phyloP scores from a whole-genome alignment of 805 yeast species.

The Myxozyma sirexii region DNA sequence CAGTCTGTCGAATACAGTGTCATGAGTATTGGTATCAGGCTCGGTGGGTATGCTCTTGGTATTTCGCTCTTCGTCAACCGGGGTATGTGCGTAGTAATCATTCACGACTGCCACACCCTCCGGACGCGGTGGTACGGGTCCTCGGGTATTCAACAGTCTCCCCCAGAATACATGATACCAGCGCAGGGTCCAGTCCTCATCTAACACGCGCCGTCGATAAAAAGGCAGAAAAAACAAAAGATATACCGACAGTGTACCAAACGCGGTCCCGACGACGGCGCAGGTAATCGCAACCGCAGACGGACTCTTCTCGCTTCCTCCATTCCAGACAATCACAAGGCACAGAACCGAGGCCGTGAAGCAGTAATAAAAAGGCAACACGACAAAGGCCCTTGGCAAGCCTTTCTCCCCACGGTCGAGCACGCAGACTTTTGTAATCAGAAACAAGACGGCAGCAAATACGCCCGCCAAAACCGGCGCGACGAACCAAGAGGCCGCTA shows the following conservation, averaged over 20 bases:
- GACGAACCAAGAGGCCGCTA: slow-evolving; percentile 77
- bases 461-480: slow-evolving; percentile 72
- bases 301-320: slow-evolving; percentile 60
- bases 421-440: slow-evolving; percentile 60
- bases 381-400: slow-evolving; percentile 56
- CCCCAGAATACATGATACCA: slow-evolving; percentile 61
- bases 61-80: not conserved
- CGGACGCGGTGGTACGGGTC: slow-evolving; percentile 68
- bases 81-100: slow-evolving; percentile 55
- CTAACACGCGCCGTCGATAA: slow-evolving; percentile 59
- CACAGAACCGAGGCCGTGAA: slow-evolving; percentile 63
- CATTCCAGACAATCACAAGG: slow-evolving; percentile 79
- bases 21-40: not conserved
- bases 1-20: not conserved
- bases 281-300: slow-evolving; percentile 54
- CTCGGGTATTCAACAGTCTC: slow-evolving; percentile 60
- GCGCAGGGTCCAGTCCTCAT: slow-evolving; percentile 67
- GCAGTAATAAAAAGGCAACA: slow-evolving; percentile 64
- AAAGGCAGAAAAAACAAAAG: slow-evolving; percentile 62
- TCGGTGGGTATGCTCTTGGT: not conserved
- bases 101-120: slow-evolving; percentile 55
- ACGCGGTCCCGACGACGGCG: slow-evolving; percentile 67
- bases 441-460: slow-evolving; percentile 61
- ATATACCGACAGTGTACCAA: slow-evolving; percentile 56
- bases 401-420: slow-evolving; percentile 58